Evolutionary conservation across 495 filamentous ascomycete genomes (phyloP).

Genomic region (Penicillium coffeae): DNA sequence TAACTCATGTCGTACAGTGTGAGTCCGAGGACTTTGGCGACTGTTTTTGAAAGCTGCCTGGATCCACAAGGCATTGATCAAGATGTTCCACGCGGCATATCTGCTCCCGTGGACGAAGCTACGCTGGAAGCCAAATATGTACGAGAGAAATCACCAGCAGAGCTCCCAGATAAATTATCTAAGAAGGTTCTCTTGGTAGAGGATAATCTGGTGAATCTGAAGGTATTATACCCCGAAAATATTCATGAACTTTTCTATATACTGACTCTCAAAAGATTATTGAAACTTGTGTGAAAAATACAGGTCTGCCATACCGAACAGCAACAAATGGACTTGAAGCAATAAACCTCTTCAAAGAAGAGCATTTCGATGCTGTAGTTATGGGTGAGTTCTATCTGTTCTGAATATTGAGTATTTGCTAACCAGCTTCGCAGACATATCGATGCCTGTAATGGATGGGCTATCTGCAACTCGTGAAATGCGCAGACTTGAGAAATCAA

Average conservation of each 20-base stretch:
- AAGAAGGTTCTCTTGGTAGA: slow-evolving; percentile 55
- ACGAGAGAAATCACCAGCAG: not conserved
- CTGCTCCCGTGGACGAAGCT: not conserved
- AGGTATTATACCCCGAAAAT: slow-evolving; percentile 32
- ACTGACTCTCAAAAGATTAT: slow-evolving; percentile 11
- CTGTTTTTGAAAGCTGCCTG: slow-evolving; percentile 18
- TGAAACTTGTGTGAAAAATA: slow-evolving; percentile 19
- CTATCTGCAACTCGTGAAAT: slow-evolving; percentile 58
- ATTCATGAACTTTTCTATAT: not conserved
- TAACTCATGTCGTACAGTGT: slow-evolving; percentile 11
- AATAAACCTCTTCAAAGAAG: slow-evolving; percentile 45
- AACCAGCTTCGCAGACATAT: slow-evolving; percentile 42
- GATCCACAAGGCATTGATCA: not conserved
- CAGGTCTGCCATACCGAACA: slow-evolving; percentile 10
- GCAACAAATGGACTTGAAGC: slow-evolving; percentile 21
- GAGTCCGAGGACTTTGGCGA: slow-evolving; percentile 21
- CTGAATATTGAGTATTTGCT: not conserved
- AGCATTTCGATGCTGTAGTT: slow-evolving; percentile 39
- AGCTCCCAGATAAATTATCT: not conserved
- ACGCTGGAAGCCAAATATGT: not conserved
- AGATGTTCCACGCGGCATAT: not conserved
- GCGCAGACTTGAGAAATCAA: slow-evolving; percentile 44
- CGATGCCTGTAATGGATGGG: slow-evolving; percentile 65
- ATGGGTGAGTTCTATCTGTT: slow-evolving; percentile 31
- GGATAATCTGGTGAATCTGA: slow-evolving; percentile 63